Evolutionary conservation across 768 basidiomycete species (phyloP), one percentile per base, ranked within the genome.

Genomic region (Suillus weaverae): DNA sequence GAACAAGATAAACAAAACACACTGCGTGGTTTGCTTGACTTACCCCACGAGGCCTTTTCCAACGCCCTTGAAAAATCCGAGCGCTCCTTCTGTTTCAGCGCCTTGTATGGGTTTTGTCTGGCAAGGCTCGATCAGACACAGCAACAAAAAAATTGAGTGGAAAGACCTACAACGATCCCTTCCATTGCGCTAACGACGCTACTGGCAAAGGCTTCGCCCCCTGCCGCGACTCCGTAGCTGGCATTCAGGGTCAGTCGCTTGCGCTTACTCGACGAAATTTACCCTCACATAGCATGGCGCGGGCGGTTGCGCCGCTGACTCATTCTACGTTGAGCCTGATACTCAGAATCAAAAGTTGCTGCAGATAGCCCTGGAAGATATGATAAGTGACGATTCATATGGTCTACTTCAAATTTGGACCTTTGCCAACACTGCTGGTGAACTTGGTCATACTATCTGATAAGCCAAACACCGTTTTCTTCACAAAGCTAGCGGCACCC

Each of bases 371-470:
- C 95, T 96, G 65, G 39, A 36, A 22, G 18, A 62, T 48, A 50
- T 64, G 60, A 67, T 55, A 22, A 51, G 36, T 33, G 30, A 16
- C 8, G 8, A 14, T 20, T 20, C 26, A 30, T 57, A 20, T 7
- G 33, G 7, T 30, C 1, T 13, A 13, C 32, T 59, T 30, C 9
- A 13, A 54, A 64, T 18, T 59, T 50, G 22, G 36, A 92, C 95
- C 95, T 84, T 99, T 99, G 50, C 97, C 94, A 66, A 99, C 88
- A 74, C 95, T 97, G 68, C 95, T 94, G 2, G 97, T 99, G 72
- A 99, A 90, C 77, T 98, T 99, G n/a, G 96, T 96, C 74, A 99
- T 82, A 73, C 94, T 97, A 72, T 99, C 97, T 39, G 92, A 92
- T 50, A 99, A 75, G 43, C 97, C 97, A 70, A 99, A 99, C 8